Conservation (phyloP, 257 asterid genomes). For the Ilex aquifolium region DNA sequence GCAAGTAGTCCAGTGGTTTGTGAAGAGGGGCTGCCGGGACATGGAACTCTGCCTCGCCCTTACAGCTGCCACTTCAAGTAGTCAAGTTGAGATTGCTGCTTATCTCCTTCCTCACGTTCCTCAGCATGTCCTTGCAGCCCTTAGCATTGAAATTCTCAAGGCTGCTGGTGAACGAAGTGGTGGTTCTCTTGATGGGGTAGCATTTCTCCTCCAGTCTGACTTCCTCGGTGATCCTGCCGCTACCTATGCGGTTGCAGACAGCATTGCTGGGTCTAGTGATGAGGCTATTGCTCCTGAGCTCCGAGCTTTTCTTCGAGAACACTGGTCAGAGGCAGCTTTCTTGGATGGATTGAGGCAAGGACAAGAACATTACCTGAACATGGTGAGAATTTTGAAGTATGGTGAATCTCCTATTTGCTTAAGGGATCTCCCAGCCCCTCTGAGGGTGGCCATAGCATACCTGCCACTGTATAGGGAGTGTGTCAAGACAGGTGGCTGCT, state of each 20-base stretch:
- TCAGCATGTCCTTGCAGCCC: constrained; percentile 83
- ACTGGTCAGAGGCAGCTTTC: constrained; percentile 88
- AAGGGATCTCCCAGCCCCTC: constrained; percentile 72
- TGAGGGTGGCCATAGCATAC: constrained; percentile 83
- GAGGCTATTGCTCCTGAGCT: constrained; percentile 78
- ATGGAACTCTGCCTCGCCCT: constrained; percentile 98
- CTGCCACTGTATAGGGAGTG: constrained; percentile 91
- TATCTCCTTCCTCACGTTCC: constrained; percentile 97
- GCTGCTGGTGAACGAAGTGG: constrained; percentile 96
- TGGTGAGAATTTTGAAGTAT: constrained; percentile 53
- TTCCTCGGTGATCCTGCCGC: constrained; percentile 79
- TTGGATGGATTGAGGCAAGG: constrained; percentile 57
- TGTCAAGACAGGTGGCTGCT: constrained; percentile 56
- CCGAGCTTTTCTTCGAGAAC: constrained; percentile 52
- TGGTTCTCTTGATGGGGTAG: constrained; percentile 89
- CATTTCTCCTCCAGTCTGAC: constrained; percentile 77
- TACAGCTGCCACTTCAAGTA: constrained; percentile 92
- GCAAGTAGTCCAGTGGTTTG: constrained; percentile 93
- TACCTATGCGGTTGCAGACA: constrained; percentile 85
- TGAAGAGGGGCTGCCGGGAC: constrained; percentile 83
- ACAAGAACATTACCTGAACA: constrained; percentile 50
- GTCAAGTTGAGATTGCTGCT: constrained; percentile 74
- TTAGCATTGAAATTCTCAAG: constrained; percentile 87
- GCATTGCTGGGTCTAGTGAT: constrained; percentile 72
- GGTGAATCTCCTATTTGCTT: constrained; percentile 68